phyloP scores from a whole-genome alignment of 306 rosid species.

The Quercus mongolica region DNA sequence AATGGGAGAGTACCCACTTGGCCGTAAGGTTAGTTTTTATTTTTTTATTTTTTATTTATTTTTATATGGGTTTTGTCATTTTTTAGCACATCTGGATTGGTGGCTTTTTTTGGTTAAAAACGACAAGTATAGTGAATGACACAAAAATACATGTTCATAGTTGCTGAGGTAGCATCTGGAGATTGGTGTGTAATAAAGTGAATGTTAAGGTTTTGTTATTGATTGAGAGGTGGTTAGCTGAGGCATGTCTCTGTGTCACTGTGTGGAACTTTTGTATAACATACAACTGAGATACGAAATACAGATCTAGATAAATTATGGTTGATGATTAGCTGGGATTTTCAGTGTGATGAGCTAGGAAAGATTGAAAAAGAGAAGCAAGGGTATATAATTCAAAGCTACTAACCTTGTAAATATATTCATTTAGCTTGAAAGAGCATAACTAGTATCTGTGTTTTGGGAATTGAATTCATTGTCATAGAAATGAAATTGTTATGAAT shows the following conservation, averaged over 20 bases:
- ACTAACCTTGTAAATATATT: background rate
- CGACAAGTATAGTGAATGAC: no score
- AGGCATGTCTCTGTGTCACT: background rate
- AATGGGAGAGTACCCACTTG: slow-evolving; percentile 15
- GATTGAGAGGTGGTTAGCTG: background rate
- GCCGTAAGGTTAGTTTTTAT: background rate
- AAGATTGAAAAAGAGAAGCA: background rate
- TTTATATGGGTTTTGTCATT: background rate
- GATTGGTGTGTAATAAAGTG: no score
- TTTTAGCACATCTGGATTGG: background rate
- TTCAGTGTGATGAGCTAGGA: background rate
- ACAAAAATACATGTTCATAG: no score
- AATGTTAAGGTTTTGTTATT: background rate
- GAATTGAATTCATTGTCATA: no score
- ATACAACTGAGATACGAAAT: background rate
- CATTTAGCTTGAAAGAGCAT: background rate
- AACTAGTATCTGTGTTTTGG: no score
- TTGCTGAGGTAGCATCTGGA: no score
- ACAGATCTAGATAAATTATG: background rate
- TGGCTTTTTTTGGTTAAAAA: no score
- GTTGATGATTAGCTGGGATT: background rate
- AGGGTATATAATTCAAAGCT: background rate
- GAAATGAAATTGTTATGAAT: no score
- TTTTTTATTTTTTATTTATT: background rate
- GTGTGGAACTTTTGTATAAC: background rate